Evolutionary conservation across 2,329 filamentous ascomycete genomes (phyloP).

Genomic region (Sclerotinia trifoliorum): DNA sequence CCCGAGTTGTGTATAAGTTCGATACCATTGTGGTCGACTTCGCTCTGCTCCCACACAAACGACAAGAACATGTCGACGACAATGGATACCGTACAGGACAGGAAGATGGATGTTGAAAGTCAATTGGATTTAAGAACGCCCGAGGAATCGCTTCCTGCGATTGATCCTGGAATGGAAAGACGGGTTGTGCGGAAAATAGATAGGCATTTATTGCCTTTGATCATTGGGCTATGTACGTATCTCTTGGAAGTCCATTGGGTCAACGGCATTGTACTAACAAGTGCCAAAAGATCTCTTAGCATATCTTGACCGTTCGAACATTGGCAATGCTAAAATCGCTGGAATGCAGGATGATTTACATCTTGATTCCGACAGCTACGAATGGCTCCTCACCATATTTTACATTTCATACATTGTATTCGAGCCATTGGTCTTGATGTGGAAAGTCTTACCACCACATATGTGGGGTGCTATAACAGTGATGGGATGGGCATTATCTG

Average conservation of each 20-base stretch:
- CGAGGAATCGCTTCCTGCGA: background rate
- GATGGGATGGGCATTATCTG: conserved; percentile 40
- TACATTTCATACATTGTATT: conserved; percentile 45
- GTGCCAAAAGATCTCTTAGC: conserved; percentile 44
- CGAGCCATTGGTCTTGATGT: conserved; percentile 43
- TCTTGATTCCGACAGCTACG: conserved; percentile 45
- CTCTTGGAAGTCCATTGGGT: background rate
- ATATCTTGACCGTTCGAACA: conserved; percentile 51
- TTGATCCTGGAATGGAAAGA: conserved; percentile 42
- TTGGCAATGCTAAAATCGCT: conserved; percentile 54
- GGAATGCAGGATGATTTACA: conserved; percentile 53
- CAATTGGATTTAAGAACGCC: background rate
- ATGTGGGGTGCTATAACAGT: conserved; percentile 41
- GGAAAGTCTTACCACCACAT: conserved; percentile 43
- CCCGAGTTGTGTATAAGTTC: background rate
- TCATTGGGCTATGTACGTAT: conserved; percentile 28
- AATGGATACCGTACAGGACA: background rate
- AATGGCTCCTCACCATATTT: conserved; percentile 44
- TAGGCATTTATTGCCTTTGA: conserved; percentile 50
- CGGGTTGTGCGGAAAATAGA: conserved; percentile 59
- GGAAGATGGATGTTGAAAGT: background rate
- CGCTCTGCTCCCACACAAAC: background rate
- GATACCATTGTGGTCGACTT: background rate
- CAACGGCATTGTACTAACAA: background rate
- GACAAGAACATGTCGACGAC: background rate